Evolutionary conservation across 2,329 filamentous ascomycete genomes (phyloP).

Genomic region (Neoascochyta sp.): DNA sequence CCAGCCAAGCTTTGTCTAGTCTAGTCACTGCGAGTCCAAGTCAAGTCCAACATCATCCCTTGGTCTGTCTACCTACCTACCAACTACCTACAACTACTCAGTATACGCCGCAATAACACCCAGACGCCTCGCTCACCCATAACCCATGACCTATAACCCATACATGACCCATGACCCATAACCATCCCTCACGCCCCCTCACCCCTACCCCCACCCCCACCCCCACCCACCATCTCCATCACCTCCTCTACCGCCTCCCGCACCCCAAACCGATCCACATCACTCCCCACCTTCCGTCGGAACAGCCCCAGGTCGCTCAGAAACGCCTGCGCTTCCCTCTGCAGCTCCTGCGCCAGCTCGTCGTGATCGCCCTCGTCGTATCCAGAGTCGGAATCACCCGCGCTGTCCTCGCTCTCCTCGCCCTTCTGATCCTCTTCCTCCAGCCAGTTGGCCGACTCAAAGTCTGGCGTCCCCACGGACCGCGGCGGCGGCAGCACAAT

Average conservation of each 20-base stretch:
- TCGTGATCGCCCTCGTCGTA: conserved; percentile 59
- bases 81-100: too few relatives aligned
- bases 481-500: conserved; percentile 59
- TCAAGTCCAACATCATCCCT: too few relatives aligned
- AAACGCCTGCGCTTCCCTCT: conserved; percentile 80
- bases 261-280: conserved; percentile 61
- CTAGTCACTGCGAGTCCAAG: too few relatives aligned
- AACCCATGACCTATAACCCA: too few relatives aligned
- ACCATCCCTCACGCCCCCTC: conserved; percentile 2
- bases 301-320: conserved; percentile 77
- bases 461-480: conserved; percentile 22
- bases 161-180: too few relatives aligned
- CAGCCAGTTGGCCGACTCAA: conserved; percentile 33
- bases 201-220: background rate
- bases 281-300: conserved; percentile 80
- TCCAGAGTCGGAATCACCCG: conserved; percentile 45
- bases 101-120: too few relatives aligned
- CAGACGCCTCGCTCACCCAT: too few relatives aligned
- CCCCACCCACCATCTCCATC: conserved; percentile 3
- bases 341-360: conserved; percentile 59
- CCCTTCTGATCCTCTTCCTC: conserved; percentile 21
- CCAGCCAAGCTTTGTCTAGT: conserved; percentile 1
- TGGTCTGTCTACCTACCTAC: too few relatives aligned
- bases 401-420: conserved; percentile 36
- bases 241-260: too few relatives aligned